Conservation (phyloP, 2,329 filamentous ascomycete species). For the Bipolaris victoriae region DNA sequence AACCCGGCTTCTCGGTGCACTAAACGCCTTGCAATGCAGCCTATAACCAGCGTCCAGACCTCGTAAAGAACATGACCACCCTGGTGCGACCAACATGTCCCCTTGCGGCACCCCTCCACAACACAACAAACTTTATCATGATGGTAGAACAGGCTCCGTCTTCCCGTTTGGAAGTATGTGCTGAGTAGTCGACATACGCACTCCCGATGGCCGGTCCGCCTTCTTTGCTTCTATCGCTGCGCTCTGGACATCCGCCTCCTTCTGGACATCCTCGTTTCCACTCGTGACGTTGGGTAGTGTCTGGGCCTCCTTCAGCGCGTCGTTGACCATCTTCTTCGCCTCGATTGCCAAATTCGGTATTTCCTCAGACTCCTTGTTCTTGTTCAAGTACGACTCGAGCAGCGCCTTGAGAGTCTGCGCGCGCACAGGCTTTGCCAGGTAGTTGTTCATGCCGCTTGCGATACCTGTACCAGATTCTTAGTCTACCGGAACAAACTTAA, state of each 20-base stretch:
- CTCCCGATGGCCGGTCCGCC: constrained; percentile 19
- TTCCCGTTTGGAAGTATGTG: constrained; percentile 20
- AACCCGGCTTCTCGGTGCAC: not conserved
- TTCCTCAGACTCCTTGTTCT: constrained; percentile 49
- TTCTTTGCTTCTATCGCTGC: constrained; percentile 9
- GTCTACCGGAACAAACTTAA: too few relatives aligned
- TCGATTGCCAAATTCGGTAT: constrained; percentile 55
- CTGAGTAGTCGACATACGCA: constrained; percentile 25
- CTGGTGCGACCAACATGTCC: not conserved
- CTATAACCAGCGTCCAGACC: not conserved
- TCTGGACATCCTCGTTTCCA: constrained; percentile 3
- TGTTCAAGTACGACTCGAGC: constrained; percentile 70
- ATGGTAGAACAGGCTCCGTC: constrained; percentile 13
- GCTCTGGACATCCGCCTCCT: not conserved
- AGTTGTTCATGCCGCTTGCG: constrained; percentile 97
- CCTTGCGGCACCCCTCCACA: not conserved
- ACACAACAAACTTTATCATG: constrained; percentile 1
- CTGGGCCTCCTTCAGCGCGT: constrained; percentile 33
- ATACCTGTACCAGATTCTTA: constrained; percentile 55
- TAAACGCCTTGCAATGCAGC: constrained; percentile 15
- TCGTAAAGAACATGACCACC: not conserved
- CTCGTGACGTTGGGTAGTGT: constrained; percentile 1
- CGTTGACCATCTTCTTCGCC: constrained; percentile 53
- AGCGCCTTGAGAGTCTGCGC: constrained; percentile 86
- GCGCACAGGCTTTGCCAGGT: constrained; percentile 92